Conservation (phyloP, 1,139 yeast species). For the Kluyveromyces sp. region DNA sequence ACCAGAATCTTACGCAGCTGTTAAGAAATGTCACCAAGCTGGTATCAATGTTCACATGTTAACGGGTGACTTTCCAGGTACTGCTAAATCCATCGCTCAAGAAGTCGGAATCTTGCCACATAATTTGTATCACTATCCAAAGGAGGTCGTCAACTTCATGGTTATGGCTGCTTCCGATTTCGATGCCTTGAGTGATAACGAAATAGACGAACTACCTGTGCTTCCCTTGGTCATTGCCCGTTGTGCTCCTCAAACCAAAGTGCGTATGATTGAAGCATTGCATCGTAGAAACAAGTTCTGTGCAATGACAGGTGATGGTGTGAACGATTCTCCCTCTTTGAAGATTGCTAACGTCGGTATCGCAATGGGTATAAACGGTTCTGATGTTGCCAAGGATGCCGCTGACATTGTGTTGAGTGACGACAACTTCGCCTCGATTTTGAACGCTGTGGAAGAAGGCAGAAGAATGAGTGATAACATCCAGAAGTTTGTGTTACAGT, state of each 20-base stretch:
- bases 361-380: slow-evolving; percentile 94
- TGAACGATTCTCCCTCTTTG: slow-evolving; percentile 97
- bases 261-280: slow-evolving; percentile 82
- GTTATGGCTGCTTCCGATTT: slow-evolving; percentile 83
- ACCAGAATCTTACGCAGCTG: slow-evolving; percentile 69
- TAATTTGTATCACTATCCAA: slow-evolving; percentile 65
- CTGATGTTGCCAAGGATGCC: slow-evolving; percentile 98
- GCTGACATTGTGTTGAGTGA: slow-evolving; percentile 97
- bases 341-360: slow-evolving; percentile 96
- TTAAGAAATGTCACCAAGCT: slow-evolving; percentile 72
- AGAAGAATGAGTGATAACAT: slow-evolving; percentile 93
- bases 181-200: slow-evolving; percentile 61
- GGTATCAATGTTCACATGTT: slow-evolving; percentile 97
- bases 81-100: slow-evolving; percentile 84
- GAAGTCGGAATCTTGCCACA: slow-evolving; percentile 85
- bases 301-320: slow-evolving; percentile 99
- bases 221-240: slow-evolving; percentile 90
- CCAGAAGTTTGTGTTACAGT: slow-evolving; percentile 89
- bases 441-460: slow-evolving; percentile 93
- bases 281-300: slow-evolving; percentile 92
- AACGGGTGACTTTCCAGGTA: slow-evolving; percentile 95
- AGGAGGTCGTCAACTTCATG: slow-evolving; percentile 52
- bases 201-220: slow-evolving; percentile 65
- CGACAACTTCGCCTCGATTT: slow-evolving; percentile 90
- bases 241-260: slow-evolving; percentile 95